Evolutionary conservation across 2,329 filamentous ascomycete species (phyloP).

Genomic region (Elsinoe arachidis): DNA sequence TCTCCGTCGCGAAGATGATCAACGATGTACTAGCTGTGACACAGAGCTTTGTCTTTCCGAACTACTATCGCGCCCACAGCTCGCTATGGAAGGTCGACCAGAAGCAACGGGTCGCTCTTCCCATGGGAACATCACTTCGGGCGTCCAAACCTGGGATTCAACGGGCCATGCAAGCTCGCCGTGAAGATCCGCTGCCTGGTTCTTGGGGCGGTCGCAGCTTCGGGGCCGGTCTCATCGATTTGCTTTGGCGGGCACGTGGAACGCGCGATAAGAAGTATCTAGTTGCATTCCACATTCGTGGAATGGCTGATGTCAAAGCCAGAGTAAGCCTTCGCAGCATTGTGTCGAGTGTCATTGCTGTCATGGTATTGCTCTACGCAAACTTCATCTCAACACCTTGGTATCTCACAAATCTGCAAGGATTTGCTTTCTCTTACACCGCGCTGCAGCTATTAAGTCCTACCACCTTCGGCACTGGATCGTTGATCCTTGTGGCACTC

Average conservation of each 20-base stretch:
- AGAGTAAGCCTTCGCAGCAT: slow-evolving; percentile 48
- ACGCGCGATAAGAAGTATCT: slow-evolving; percentile 43
- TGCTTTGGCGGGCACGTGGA: slow-evolving; percentile 44
- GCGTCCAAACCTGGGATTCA: background rate
- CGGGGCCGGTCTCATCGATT: slow-evolving; percentile 25
- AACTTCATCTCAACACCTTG: slow-evolving; percentile 52
- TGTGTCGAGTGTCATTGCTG: slow-evolving; percentile 46
- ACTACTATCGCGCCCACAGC: slow-evolving; percentile 50
- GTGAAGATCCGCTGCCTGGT: slow-evolving; percentile 44
- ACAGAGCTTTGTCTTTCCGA: slow-evolving; percentile 64
- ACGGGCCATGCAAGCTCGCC: slow-evolving; percentile 18
- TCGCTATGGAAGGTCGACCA: slow-evolving; percentile 42
- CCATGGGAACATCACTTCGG: slow-evolving; percentile 18
- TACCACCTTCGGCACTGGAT: slow-evolving; percentile 76
- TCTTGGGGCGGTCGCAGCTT: slow-evolving; percentile 41
- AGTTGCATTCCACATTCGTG: slow-evolving; percentile 40
- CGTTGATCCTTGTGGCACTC: slow-evolving; percentile 64
- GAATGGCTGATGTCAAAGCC: slow-evolving; percentile 36
- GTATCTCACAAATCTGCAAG: slow-evolving; percentile 76
- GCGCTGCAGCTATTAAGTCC: slow-evolving; percentile 78
- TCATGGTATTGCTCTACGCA: slow-evolving; percentile 56
- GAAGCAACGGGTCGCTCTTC: slow-evolving; percentile 23
- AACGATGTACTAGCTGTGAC: slow-evolving; percentile 61
- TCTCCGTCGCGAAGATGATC: slow-evolving; percentile 63
- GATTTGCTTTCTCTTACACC: slow-evolving; percentile 77